phyloP scores from a whole-genome alignment of 805 yeast species.

The Scheffersomyces ergatensis region DNA sequence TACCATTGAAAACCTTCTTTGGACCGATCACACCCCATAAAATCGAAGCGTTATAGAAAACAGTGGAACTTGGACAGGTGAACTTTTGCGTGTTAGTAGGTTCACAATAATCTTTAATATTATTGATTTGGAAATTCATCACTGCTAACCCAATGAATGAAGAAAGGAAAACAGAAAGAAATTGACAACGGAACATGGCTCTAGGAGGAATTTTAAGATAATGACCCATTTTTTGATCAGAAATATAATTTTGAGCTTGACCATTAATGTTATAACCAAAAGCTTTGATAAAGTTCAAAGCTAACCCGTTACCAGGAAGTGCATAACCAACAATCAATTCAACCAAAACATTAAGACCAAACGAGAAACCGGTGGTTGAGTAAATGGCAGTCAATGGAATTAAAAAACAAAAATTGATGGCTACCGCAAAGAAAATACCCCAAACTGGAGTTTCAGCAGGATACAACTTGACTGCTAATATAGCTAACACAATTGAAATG shows the following conservation, averaged over 20 bases:
- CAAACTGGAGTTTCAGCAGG: constrained; percentile 36
- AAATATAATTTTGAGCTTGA: constrained; percentile 53
- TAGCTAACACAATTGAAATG: constrained; percentile 27
- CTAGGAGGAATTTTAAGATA: constrained; percentile 62
- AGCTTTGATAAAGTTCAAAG: constrained; percentile 51
- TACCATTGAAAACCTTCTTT: constrained; percentile 28
- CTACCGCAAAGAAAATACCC: constrained; percentile 33
- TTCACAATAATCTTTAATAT: constrained; percentile 35
- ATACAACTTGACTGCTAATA: constrained; percentile 26
- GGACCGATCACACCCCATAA: constrained; percentile 67
- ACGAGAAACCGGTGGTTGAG: constrained; percentile 28
- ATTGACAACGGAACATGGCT: constrained; percentile 45
- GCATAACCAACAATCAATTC: constrained; percentile 38
- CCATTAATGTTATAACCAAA: constrained; percentile 56
- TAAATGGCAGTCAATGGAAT: constrained; percentile 27
- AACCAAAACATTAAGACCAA: constrained; percentile 35
- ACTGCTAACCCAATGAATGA: constrained; percentile 25
- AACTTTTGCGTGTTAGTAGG: constrained; percentile 42
- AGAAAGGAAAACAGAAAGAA: constrained; percentile 20
- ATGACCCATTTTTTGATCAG: constrained; percentile 62
- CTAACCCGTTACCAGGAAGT: constrained; percentile 34
- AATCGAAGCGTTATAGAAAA: constrained; percentile 53
- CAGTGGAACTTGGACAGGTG: constrained; percentile 28
- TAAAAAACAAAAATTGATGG: constrained; percentile 29
- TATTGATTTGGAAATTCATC: constrained; percentile 28